Conservation (phyloP, 164 flowering plant genomes). For the Stephania cephalantha region DNA sequence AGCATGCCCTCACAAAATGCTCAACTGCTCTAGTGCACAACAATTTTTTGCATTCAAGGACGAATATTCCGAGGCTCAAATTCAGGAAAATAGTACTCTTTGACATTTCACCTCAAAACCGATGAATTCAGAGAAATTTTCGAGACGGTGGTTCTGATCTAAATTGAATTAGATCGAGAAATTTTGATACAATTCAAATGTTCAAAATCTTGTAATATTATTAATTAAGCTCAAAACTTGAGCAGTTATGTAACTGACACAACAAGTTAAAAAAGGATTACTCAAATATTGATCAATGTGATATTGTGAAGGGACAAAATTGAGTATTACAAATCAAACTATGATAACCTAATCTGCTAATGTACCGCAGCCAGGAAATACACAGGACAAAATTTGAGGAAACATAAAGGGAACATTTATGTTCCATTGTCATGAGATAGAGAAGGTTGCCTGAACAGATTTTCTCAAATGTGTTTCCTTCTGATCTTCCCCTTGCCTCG, state of each 20-base stretch:
- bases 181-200: background rate
- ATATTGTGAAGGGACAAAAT: background rate
- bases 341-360: background rate
- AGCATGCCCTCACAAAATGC: background rate
- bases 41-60: no score
- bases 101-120: no score
- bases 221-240: background rate
- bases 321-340: slow-evolving; percentile 2
- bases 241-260: background rate
- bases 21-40: no score
- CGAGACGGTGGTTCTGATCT: background rate
- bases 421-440: background rate
- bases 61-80: no score
- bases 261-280: background rate
- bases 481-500: slow-evolving; percentile 30
- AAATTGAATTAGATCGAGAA: background rate
- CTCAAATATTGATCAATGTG: background rate
- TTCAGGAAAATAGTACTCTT: no score
- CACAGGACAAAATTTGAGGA: background rate
- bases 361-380: background rate
- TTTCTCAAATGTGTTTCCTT: slow-evolving; percentile 14
- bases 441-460: slow-evolving; percentile 6
- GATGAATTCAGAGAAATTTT: background rate
- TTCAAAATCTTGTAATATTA: background rate
- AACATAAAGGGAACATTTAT: background rate